phyloP scores from a whole-genome alignment of 306 rosid genomes.

The Glycine tomentella region DNA sequence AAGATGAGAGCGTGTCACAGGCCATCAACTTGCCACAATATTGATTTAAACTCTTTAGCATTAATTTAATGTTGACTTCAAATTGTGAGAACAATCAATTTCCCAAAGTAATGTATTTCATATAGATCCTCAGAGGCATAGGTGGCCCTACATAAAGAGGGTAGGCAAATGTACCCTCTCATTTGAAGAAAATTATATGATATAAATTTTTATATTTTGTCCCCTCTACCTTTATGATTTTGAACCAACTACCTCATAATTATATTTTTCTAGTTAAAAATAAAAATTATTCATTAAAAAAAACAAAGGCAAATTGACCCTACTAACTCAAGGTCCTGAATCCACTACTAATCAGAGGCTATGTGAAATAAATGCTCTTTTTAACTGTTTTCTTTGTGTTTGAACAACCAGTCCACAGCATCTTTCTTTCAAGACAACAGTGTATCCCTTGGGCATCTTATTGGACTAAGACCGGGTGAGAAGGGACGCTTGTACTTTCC shows the following conservation, averaged over 20 bases:
- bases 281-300: background rate
- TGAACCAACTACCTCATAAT: background rate
- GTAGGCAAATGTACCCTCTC: background rate
- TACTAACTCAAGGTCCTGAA: background rate
- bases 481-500: constrained; percentile 63
- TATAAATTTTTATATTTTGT: background rate
- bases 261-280: background rate
- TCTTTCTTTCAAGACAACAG: constrained; percentile 88
- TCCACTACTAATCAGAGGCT: background rate
- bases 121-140: background rate
- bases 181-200: background rate
- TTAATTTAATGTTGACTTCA: constrained; percentile 37
- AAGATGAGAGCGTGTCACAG: constrained; percentile 22
- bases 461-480: constrained; percentile 66
- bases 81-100: constrained; percentile 22
- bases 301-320: background rate
- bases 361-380: constrained; percentile 16
- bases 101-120: constrained; percentile 6
- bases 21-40: constrained; percentile 11
- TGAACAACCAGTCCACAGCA: constrained; percentile 73
- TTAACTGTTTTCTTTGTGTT: constrained; percentile 20
- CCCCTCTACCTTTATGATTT: background rate
- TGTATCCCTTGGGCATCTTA: constrained; percentile 74
- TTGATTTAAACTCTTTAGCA: constrained; percentile 29
- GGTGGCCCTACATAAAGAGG: background rate